Conservation (phyloP, 2,329 filamentous ascomycete species). For the Stagonosporopsis vannaccii region DNA sequence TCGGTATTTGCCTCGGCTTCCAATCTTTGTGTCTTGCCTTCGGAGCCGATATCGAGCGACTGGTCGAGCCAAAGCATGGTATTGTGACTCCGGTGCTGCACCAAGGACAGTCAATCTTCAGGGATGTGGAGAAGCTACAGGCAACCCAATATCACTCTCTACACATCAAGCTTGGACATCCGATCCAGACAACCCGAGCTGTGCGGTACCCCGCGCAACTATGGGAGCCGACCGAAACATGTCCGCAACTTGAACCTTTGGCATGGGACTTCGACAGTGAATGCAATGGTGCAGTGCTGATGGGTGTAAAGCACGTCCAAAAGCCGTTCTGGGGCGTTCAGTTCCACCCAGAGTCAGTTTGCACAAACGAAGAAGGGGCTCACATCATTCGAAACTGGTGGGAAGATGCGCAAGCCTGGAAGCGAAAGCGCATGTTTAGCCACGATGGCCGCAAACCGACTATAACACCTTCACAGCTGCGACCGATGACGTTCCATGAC, state of each 20-base stretch:
- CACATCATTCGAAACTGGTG: conserved; percentile 80
- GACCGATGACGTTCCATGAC: conserved; percentile 28
- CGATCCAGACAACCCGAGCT: conserved; percentile 33
- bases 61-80: conserved; percentile 81
- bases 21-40: conserved; percentile 78
- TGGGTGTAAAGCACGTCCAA: conserved; percentile 72
- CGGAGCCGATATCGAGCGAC: conserved; percentile 69
- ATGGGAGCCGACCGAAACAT: conserved; percentile 49
- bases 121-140: conserved; percentile 64
- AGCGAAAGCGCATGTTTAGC: conserved; percentile 26
- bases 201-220: conserved; percentile 49
- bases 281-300: conserved; percentile 68
- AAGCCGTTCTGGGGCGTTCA: conserved; percentile 88
- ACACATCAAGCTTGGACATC: conserved; percentile 54
- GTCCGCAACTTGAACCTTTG: conserved; percentile 52
- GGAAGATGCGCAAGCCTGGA: conserved; percentile 66
- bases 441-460: conserved; percentile 17
- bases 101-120: conserved; percentile 69
- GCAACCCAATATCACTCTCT: conserved; percentile 81
- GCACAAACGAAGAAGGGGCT: conserved; percentile 73
- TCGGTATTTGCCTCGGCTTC: conserved; percentile 90
- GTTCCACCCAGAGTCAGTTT: conserved; percentile 89
- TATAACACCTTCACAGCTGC: conserved; percentile 19
- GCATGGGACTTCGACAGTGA: conserved; percentile 57
- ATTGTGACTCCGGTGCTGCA: conserved; percentile 76